phyloP scores from a whole-genome alignment of 441 rosid genomes.

The Omphalea diandra region DNA sequence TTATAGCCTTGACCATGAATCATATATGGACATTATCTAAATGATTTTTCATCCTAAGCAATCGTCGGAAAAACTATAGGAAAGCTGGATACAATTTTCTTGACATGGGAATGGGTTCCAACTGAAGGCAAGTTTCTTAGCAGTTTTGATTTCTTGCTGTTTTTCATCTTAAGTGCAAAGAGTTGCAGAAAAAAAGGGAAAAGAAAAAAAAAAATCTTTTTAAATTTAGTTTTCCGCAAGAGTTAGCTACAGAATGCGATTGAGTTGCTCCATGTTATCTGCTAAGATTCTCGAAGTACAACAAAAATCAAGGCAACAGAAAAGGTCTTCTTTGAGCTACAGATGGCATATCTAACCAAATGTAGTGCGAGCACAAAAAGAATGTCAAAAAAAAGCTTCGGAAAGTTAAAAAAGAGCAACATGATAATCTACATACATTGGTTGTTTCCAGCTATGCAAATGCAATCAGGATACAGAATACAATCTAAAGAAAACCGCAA shows the following conservation, averaged over 20 bases:
- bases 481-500: background rate
- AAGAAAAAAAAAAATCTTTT: too few relatives aligned
- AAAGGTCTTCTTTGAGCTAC: background rate
- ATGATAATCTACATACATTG: conserved; percentile 8
- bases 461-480: conserved; percentile 11
- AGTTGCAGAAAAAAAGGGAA: too few relatives aligned
- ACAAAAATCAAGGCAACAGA: background rate
- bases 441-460: background rate
- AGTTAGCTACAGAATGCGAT: background rate
- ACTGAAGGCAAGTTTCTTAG: background rate
- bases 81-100: background rate
- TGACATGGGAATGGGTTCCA: background rate
- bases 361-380: background rate
- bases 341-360: background rate
- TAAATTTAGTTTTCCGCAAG: background rate
- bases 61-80: background rate
- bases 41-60: too few relatives aligned
- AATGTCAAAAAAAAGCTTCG: background rate
- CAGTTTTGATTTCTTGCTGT: background rate
- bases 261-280: background rate
- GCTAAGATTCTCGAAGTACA: too few relatives aligned
- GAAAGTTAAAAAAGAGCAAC: background rate
- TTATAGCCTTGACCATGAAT: too few relatives aligned
- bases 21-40: too few relatives aligned
- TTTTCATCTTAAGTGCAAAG: background rate